Base-by-base conservation (phyloP, 306 rosid species). In the Prosopis cineraria region DNA sequence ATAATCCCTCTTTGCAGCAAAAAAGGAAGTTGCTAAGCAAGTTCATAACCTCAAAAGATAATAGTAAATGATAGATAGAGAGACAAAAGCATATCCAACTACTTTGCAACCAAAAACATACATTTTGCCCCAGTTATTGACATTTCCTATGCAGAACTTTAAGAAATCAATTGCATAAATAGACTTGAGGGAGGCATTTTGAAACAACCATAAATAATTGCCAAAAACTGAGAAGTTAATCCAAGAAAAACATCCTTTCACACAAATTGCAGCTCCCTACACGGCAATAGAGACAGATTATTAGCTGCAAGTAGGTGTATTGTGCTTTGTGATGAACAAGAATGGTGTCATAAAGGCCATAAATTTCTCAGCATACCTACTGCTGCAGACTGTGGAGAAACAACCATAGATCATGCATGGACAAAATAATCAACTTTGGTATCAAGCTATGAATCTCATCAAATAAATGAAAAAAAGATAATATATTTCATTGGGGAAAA, bases 341-440 rank as follows among this genome's bases (percentile, higher is more conserved):
- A 63, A 33, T 31, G 17, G 68, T 19, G 14, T 33, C 43, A 45
- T 22, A 77, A 62, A 16, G 19, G 45, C 44, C n/a, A 43, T 40
- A 63, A n/a, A 78, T 8, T 64, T 36, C 27, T 39, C 20, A n/a
- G 19, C 17, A 22, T 73, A 71, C 48, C 34, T 19, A 16, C 56
- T 11, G 5, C 33, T 13, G 62, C 27, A 77, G 73, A 68, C 19
- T 16, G 2, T 74, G 16, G 37, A 25, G 48, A 76, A 25, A 68
- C 31, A 52, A 68, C 60, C 82, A 45, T 41, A 73, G 70, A 60
- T 40, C 55, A 60, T 60, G 60, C 39, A 31, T 7, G 40, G 74
- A 77, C n/a, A 34, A 62, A 25, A n/a, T 34, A 37, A 65, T 36
- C 62, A 50, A 80, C 55, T 22, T 25, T 14, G 41, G 45, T 33